Conservation (phyloP, 106 monocot genomes). For the Dendrobium officinale region DNA sequence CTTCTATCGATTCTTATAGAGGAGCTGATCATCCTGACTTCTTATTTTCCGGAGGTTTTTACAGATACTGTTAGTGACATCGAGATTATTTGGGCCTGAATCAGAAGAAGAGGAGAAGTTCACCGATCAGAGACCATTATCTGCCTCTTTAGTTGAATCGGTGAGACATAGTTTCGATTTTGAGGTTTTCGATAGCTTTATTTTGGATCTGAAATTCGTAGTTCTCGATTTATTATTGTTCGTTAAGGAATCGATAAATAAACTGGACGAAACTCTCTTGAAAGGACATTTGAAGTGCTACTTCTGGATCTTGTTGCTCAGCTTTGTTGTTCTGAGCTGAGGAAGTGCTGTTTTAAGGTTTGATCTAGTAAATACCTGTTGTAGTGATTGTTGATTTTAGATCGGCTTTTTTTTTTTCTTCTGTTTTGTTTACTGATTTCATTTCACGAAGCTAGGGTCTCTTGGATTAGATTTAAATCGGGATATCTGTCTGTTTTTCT, state of each 20-base stretch:
- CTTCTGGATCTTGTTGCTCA: background rate
- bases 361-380: background rate
- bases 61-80: background rate
- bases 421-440: background rate
- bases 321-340: background rate
- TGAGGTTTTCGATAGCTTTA: background rate
- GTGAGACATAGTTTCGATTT: slow-evolving; percentile 5
- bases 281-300: background rate
- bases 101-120: background rate
- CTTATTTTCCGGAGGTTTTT: background rate
- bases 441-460: background rate
- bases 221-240: background rate
- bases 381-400: background rate
- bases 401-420: background rate
- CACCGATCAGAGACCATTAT: background rate
- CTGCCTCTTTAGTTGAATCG: background rate
- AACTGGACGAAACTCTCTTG: background rate
- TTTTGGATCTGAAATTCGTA: slow-evolving; percentile 5
- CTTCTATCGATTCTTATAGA: background rate
- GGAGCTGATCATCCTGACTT: background rate
- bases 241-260: background rate
- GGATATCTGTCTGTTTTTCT: background rate
- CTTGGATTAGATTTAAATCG: background rate
- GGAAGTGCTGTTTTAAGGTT: background rate
- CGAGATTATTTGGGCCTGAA: background rate